Conservation (phyloP, 2,329 filamentous ascomycete genomes). For the Aschersonia sp. region DNA sequence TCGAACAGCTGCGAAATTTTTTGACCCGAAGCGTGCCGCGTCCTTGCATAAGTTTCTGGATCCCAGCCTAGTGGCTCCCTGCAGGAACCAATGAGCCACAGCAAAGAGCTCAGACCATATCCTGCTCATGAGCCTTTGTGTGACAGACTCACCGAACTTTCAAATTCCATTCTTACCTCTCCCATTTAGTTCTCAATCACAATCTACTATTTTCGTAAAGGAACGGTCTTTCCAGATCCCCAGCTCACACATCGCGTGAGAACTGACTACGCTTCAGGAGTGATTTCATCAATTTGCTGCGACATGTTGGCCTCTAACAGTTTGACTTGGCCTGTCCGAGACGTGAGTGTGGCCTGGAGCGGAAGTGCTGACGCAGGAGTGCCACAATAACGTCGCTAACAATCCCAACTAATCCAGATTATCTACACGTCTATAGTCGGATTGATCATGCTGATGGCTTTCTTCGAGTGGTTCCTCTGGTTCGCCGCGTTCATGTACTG, state of each 20-base stretch:
- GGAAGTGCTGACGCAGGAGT: not conserved
- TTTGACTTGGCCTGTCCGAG: not conserved
- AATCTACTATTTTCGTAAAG: too few relatives aligned
- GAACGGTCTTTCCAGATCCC: too few relatives aligned
- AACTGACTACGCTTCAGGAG: not conserved
- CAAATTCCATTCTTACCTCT: too few relatives aligned
- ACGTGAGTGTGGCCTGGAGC: not conserved
- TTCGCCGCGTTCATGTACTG: conserved; percentile 90
- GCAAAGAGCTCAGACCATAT: conserved; percentile 3
- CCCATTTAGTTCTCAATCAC: too few relatives aligned
- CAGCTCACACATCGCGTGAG: too few relatives aligned
- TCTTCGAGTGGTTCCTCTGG: conserved; percentile 91
- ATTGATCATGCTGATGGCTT: conserved; percentile 65
- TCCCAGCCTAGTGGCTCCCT: too few relatives aligned
- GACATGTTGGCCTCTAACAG: not conserved
- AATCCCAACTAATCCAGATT: conserved; percentile 43
- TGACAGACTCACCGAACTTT: not conserved
- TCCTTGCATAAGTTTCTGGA: too few relatives aligned
- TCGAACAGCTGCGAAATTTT: too few relatives aligned
- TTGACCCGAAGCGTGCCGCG: too few relatives aligned
- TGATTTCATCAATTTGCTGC: not conserved
- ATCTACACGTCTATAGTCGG: conserved; percentile 73
- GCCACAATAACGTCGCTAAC: not conserved
- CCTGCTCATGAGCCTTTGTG: not conserved
- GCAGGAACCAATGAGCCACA: not conserved